Evolutionary conservation across 768 basidiomycete genomes (phyloP).

Genomic region (Suillus bovinus): DNA sequence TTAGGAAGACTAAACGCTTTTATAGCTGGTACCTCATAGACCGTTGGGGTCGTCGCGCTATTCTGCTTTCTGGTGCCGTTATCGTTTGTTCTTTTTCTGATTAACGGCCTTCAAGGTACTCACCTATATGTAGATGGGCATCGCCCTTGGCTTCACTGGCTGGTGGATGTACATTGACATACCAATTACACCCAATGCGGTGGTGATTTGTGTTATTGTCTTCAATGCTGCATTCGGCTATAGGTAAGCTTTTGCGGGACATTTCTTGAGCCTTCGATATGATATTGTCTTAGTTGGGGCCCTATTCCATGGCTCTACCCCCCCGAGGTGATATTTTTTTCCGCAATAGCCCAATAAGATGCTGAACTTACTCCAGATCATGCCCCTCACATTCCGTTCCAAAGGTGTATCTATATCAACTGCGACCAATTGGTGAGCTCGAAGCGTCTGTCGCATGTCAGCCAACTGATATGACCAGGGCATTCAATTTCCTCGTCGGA

Average conservation of each 20-base stretch:
- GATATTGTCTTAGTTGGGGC: slow-evolving; percentile 59
- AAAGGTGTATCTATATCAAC: slow-evolving; percentile 97
- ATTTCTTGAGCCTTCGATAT: background rate
- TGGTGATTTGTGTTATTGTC: slow-evolving; percentile 85
- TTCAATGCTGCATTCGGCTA: slow-evolving; percentile 96
- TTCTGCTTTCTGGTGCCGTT: slow-evolving; percentile 83
- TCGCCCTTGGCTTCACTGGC: slow-evolving; percentile 76
- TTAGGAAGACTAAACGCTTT: slow-evolving; percentile 6
- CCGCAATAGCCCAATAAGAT: background rate
- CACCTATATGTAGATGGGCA: slow-evolving; percentile 62
- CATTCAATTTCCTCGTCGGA: slow-evolving; percentile 90
- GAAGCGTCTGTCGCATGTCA: background rate
- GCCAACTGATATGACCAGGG: slow-evolving; percentile 36
- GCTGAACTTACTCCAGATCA: slow-evolving; percentile 55
- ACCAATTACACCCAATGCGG: slow-evolving; percentile 80
- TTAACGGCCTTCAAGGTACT: slow-evolving; percentile 10
- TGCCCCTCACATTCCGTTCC: slow-evolving; percentile 85
- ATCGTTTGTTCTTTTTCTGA: slow-evolving; percentile 48
- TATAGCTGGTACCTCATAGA: slow-evolving; percentile 92
- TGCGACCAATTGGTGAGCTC: slow-evolving; percentile 67
- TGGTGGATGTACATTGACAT: slow-evolving; percentile 95
- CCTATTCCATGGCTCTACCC: slow-evolving; percentile 88
- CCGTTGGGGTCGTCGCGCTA: slow-evolving; percentile 84
- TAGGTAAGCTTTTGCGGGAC: slow-evolving; percentile 43
- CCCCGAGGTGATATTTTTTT: slow-evolving; percentile 60